These are phyloP conservation scores for Colletotrichum viniferum DNA, from an alignment of 2,329 filamentous ascomycete genomes.

Conservation along the genomic window DNA sequence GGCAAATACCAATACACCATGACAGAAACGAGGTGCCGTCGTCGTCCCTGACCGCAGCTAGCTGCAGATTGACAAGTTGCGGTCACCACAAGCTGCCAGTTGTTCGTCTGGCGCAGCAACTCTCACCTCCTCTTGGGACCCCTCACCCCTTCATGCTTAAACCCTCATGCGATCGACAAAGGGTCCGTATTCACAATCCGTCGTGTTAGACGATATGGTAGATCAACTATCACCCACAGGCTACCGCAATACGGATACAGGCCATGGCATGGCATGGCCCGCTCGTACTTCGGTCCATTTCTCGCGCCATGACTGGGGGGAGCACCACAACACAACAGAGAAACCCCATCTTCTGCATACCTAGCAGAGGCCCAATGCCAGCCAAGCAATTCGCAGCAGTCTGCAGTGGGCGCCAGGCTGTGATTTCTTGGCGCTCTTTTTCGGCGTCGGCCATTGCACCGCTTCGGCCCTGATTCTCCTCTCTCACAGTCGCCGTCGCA, in stretches of 20 bases:
- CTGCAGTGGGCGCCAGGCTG: neutral
- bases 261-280: neutral
- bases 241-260: no score
- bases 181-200: neutral
- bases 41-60: neutral
- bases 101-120: neutral
- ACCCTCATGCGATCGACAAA: slow-evolving; percentile 3
- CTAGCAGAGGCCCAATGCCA: neutral
- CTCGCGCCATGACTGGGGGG: slow-evolving; percentile 9
- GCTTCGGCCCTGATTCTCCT: neutral
- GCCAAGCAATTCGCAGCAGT: neutral
- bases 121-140: neutral
- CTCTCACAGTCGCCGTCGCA: neutral
- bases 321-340: neutral
- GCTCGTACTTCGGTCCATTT: slow-evolving; percentile 13
- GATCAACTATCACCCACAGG: neutral
- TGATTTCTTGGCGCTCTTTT: slow-evolving; percentile 3
- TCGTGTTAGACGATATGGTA: neutral
- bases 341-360: neutral
- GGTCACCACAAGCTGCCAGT: neutral
- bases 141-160: neutral
- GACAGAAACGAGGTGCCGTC: neutral
- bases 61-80: neutral
- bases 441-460: neutral
- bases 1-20: neutral